Percentiles rank a stretch among this genome's conserved stretches.
phyloP scores from a whole-genome alignment of 257 asterid genomes.

The Ophiorrhiza pumila region DNA sequence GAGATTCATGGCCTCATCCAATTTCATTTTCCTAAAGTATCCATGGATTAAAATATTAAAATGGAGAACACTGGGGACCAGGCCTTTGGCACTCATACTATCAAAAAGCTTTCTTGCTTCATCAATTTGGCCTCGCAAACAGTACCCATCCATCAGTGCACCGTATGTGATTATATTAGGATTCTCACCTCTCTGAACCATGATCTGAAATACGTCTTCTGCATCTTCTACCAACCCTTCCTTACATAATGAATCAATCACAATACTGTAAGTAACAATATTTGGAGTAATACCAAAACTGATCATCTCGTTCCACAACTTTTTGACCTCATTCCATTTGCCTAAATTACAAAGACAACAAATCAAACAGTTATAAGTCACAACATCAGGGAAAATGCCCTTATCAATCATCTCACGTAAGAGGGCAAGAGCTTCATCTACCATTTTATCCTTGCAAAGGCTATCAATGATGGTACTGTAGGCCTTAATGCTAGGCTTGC shows the following conservation, averaged over 20 bases:
- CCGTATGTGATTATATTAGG: not conserved
- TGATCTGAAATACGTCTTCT: not conserved
- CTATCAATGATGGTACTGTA: slow-evolving; percentile 18
- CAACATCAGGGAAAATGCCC: slow-evolving; percentile 17
- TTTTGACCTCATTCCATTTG: slow-evolving; percentile 4
- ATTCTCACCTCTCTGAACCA: not conserved
- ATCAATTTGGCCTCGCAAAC: not conserved
- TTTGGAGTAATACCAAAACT: not conserved
- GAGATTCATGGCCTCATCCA: not conserved
- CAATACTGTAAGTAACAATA: not conserved
- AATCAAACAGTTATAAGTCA: slow-evolving; percentile 3
- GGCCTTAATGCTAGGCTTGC: slow-evolving; percentile 14
- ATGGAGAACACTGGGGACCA: slow-evolving; percentile 15
- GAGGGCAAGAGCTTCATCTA: slow-evolving; percentile 22
- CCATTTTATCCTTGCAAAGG: slow-evolving; percentile 27
- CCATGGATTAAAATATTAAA: too few relatives aligned
- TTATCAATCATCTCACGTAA: slow-evolving; percentile 20
- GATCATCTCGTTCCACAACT: not conserved
- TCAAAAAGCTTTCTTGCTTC: slow-evolving; percentile 9
- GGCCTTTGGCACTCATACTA: slow-evolving; percentile 10
- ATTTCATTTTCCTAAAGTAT: too few relatives aligned
- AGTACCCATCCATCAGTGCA: slow-evolving; percentile 3
- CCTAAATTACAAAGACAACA: not conserved
- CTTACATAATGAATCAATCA: not conserved
- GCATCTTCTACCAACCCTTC: slow-evolving; percentile 4